Evolutionary conservation across 2,329 filamentous ascomycete genomes (phyloP).

Genomic region (Dothideomycetidae sp.): DNA sequence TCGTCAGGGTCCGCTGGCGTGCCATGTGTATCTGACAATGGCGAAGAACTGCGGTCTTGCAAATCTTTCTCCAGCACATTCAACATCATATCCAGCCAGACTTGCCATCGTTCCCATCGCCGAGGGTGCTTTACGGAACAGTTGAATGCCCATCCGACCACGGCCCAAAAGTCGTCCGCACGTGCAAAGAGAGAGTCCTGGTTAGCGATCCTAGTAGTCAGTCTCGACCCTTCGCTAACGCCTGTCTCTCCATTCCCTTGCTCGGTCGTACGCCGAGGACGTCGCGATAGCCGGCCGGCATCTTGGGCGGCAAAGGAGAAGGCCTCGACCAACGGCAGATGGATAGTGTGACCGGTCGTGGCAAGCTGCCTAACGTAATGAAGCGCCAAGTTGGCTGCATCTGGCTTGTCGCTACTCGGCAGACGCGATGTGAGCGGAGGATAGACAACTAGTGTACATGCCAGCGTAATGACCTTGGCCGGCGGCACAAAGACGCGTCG

Average conservation of each 20-base stretch:
- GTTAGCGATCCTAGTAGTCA: slow-evolving; percentile 27
- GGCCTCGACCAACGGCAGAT: slow-evolving; percentile 49
- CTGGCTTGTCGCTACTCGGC: slow-evolving; percentile 43
- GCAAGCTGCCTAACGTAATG: slow-evolving; percentile 53
- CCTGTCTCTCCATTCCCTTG: slow-evolving; percentile 27
- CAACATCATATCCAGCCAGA: slow-evolving; percentile 68
- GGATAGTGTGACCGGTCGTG: slow-evolving; percentile 37
- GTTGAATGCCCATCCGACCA: slow-evolving; percentile 85
- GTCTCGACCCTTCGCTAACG: background rate
- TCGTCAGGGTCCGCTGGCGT: slow-evolving; percentile 13
- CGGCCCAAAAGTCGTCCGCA: slow-evolving; percentile 80
- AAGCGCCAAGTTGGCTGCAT: slow-evolving; percentile 52
- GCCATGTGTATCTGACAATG: slow-evolving; percentile 12
- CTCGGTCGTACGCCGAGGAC: slow-evolving; percentile 18
- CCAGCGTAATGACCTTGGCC: slow-evolving; percentile 57
- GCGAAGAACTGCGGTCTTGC: slow-evolving; percentile 33
- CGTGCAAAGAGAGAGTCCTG: slow-evolving; percentile 55
- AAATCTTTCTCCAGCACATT: slow-evolving; percentile 64
- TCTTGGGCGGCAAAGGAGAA: slow-evolving; percentile 6
- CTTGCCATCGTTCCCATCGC: slow-evolving; percentile 69
- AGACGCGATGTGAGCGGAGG: slow-evolving; percentile 64
- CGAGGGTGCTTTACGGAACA: slow-evolving; percentile 60
- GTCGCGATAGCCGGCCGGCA: slow-evolving; percentile 9
- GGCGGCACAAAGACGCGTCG: slow-evolving; percentile 40
- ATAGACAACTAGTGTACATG: slow-evolving; percentile 71